Evolutionary conservation across 2,329 filamentous ascomycete genomes (phyloP), one percentile per base, ranked within the genome.

Genomic region (Cladorrhinum sp.): DNA sequence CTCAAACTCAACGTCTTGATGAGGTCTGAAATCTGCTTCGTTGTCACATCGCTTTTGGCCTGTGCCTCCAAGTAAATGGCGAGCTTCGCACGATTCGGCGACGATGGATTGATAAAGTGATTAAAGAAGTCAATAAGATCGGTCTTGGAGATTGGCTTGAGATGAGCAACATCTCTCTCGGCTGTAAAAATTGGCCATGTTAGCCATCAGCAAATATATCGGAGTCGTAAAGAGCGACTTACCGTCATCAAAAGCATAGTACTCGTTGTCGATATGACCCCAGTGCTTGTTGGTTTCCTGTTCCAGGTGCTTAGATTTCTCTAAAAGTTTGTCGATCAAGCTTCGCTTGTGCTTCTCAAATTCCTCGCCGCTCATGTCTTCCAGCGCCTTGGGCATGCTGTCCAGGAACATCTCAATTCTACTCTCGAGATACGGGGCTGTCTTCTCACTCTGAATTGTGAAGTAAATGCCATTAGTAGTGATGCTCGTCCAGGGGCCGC

Each of bases 321-420:
- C 93, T 22, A 96, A 78, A 16, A 91, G 81, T 76, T 92, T 92
- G 71, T 90, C 91, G 70, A 97, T 87, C 48, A 98, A 80, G 69
- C 92, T 96, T 67, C 90, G 85, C 78, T 96, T 96, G 77, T 98
- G 91, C 52, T 86, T 87, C 71, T 97, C 92, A 67, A 99, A 98
- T 9, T 93, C 91, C 1, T 85, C 79, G 1, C 93, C 87, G 2
- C 83, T 83, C 93, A 98, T 96, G 2, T 87, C 81, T 50, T 85
- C 79, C 23, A 98, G 75, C 2, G 79, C 86, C 49, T 83, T 78
- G 20, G 82, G 84, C 64, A 92, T 92, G 13, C 80, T 79, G 23
- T 78, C 78, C 45, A 99, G 76, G 80, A 98, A 98, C 1, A 86
- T 82, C 69, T 98, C 92, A 63, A 98, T 96, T 20, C 95, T 86